phyloP scores from a whole-genome alignment of 371 early-diverging fungal genomes.

The Mortierella sp. region DNA sequence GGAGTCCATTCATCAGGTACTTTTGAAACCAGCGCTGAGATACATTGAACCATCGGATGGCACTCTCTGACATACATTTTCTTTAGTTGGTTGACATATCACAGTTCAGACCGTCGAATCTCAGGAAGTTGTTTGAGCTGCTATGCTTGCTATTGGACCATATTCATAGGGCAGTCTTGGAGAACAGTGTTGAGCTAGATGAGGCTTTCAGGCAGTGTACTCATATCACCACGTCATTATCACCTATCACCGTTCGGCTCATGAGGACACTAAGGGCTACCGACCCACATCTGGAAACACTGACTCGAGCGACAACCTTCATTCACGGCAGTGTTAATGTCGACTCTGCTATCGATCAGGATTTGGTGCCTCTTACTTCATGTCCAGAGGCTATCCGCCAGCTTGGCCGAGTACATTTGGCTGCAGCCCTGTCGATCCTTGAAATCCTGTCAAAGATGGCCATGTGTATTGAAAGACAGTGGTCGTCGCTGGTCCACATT shows the following conservation, averaged over 20 bases:
- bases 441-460: not conserved
- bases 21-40: too few relatives aligned
- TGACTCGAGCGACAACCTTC: conserved; percentile 15
- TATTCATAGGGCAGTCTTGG: not conserved
- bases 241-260: conserved; percentile 1
- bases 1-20: conserved; percentile 20
- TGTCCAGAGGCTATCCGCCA: conserved; percentile 35
- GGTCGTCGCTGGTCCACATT: not conserved
- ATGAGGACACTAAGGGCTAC: not conserved
- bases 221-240: not conserved
- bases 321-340: conserved; percentile 1
- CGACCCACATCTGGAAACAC: conserved; percentile 15
- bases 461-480: not conserved
- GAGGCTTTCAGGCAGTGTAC: not conserved
- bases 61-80: not conserved
- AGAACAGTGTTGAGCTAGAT: not conserved
- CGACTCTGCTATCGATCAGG: not conserved
- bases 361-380: not conserved
- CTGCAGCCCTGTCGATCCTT: conserved; percentile 11
- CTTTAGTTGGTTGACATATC: conserved; percentile 2
- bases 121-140: conserved; percentile 21
- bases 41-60: not conserved
- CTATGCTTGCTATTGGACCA: conserved; percentile 3
- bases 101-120: not conserved
- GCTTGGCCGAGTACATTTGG: conserved; percentile 25